Evolutionary conservation across 108 stramenopile species (phyloP).

Genomic region (Stephanodiscus minutulus): DNA sequence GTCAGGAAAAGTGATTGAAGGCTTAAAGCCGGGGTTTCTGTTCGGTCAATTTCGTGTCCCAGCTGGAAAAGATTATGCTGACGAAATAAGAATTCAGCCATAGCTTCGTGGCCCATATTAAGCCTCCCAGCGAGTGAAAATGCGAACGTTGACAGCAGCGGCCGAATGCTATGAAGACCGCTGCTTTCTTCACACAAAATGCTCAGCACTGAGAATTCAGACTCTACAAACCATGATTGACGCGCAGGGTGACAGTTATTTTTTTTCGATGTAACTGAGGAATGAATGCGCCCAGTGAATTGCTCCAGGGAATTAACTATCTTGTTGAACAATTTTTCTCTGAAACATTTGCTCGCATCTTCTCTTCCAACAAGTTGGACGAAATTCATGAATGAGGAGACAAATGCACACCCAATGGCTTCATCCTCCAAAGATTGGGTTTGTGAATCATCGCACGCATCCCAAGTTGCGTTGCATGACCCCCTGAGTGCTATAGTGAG

Average conservation of each 20-base stretch:
- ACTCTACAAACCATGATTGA: conserved; percentile 61
- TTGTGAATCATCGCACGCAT: background rate
- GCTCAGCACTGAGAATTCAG: conserved; percentile 61
- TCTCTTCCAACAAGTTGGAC: background rate
- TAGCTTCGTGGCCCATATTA: conserved; percentile 66
- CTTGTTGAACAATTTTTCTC: conserved; percentile 2
- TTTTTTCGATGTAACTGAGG: background rate
- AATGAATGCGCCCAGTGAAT: background rate
- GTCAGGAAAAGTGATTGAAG: conserved; percentile 28
- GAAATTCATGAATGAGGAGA: conserved; percentile 40
- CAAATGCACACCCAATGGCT: conserved; percentile 39
- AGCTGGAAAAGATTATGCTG: conserved; percentile 48
- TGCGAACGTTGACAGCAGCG: conserved; percentile 47
- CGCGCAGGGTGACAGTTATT: conserved; percentile 30
- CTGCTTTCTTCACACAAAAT: conserved; percentile 32
- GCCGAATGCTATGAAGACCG: conserved; percentile 10
- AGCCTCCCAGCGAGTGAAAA: conserved; percentile 68
- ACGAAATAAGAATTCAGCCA: conserved; percentile 63
- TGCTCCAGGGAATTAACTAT: conserved; percentile 7
- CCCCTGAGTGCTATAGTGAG: conserved; percentile 27
- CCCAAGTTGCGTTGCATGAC: conserved; percentile 36
- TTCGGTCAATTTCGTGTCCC: background rate
- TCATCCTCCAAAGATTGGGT: conserved; percentile 32
- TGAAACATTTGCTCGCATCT: background rate
- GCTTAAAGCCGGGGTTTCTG: conserved; percentile 1